These are phyloP conservation scores for Ceratorhiza oryzae-sativae DNA, from an alignment of 1,284 basidiomycete genomes.

Conservation along the genomic window DNA sequence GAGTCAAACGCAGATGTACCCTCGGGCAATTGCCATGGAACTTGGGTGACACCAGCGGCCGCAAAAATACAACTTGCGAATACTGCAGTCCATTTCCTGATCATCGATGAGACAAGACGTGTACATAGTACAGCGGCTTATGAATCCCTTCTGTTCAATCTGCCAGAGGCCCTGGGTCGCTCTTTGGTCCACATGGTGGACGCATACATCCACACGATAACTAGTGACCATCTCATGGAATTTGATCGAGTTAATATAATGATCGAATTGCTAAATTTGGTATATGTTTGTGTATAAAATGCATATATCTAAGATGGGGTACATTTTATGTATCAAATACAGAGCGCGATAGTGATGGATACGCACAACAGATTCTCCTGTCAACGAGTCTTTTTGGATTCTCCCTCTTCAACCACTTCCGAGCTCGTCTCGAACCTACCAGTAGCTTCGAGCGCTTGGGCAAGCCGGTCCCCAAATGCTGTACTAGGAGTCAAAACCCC, in stretches of 20 bases:
- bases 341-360: not conserved
- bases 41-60: not conserved
- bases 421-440: conserved; percentile 60
- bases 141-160: not conserved
- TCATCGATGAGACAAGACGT: not conserved
- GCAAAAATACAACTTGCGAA: not conserved
- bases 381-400: conserved; percentile 41
- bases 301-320: not conserved
- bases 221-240: not conserved
- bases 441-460: conserved; percentile 66
- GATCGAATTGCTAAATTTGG: not conserved
- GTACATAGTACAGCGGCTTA: not conserved
- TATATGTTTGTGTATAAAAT: not conserved
- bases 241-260: not conserved
- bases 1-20: conserved; percentile 15
- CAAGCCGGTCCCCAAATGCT: conserved; percentile 74
- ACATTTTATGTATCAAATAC: not conserved
- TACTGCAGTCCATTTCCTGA: not conserved
- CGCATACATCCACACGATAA: not conserved
- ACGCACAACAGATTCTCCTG: not conserved
- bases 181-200: conserved; percentile 2
- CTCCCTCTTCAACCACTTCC: conserved; percentile 47
- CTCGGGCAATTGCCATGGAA: not conserved
- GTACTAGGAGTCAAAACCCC: conserved; percentile 83
- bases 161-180: not conserved